Evolutionary conservation across 495 filamentous ascomycete species (phyloP), one percentile per base, ranked within the genome.

Genomic region (Hypomontagnella submonticulosa): DNA sequence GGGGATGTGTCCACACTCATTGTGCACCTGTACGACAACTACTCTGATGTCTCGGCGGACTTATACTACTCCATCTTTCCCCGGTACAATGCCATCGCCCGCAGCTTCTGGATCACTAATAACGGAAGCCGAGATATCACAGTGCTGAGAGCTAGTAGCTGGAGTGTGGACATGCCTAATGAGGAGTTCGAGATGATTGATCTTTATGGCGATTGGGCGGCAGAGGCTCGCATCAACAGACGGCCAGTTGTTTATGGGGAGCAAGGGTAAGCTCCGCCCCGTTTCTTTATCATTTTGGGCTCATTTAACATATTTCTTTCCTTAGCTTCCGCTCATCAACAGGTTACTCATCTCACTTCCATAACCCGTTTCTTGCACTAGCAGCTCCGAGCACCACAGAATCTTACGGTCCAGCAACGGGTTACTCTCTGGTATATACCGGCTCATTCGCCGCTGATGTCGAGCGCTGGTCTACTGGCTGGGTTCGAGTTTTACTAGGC

Each of bases 31-130:
- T 80, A 81, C 61, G 83, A 86, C 59, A 76, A 79, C 13, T 79
- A 80, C 61, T 81, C 82, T 18, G 67, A 76, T 27, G 72, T 86
- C 16, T 76, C 76, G 0, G 83, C 81, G 0, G 82, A 80, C 23
- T 57, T 86, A 60, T 78, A 77, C 13, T 85, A 86, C 57, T 85
- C 83, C 2, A 78, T 86, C 37, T 86, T 86, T 46, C 83, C 82
- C 0, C 61, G 73, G 32, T 80, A 83, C 61, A 78, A 85, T 61
- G 81, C 83, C 1, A 72, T 86, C 46, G 78, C 77, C n/a, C 78
- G 84, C 20, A 84, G 81, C 67, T 83, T 81, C 47, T 72, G 73
- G 33, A 73, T 86, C 47, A 82, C 78, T 3, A 86, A 86, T 46
- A 77, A 80, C 44, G 81, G 83, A 38, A 74, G 73, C 8, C 64